Conservation (phyloP, 768 basidiomycete genomes). For the Coprinellus aureogranulatus region DNA sequence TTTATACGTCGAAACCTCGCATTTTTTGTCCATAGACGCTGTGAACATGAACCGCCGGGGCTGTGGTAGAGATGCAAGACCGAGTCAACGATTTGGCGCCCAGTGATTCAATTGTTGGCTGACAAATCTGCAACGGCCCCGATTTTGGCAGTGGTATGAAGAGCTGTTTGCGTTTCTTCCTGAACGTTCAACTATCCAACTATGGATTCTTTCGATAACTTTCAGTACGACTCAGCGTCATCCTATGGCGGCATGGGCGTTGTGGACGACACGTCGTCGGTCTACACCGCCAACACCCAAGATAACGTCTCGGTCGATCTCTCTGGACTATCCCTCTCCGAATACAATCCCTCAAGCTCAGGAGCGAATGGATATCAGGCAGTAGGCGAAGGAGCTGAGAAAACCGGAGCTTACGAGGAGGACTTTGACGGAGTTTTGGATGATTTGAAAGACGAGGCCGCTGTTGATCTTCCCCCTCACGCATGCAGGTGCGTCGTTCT, state of each 20-base stretch:
- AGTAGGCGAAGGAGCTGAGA: conserved; percentile 25
- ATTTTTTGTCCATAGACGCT: background rate
- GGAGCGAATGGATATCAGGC: conserved; percentile 32
- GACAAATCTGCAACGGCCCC: conserved; percentile 17
- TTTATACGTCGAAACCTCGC: no score
- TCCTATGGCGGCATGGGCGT: conserved; percentile 74
- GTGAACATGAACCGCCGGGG: background rate
- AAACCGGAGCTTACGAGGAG: conserved; percentile 54
- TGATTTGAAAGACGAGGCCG: conserved; percentile 79
- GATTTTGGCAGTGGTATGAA: conserved; percentile 12
- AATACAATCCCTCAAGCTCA: conserved; percentile 44
- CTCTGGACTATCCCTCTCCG: conserved; percentile 64
- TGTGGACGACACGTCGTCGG: conserved; percentile 77
- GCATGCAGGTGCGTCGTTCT: conserved; percentile 78
- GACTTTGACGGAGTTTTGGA: conserved; percentile 90
- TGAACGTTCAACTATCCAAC: conserved; percentile 10
- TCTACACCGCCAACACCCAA: conserved; percentile 72
- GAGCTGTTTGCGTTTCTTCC: background rate
- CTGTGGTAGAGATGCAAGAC: background rate
- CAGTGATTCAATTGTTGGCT: conserved; percentile 5
- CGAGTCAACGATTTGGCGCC: background rate
- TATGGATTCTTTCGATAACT: conserved; percentile 86
- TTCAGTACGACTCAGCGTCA: conserved; percentile 80
- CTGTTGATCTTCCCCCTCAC: conserved; percentile 82
- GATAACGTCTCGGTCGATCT: conserved; percentile 62